Conservation (phyloP, 108 stramenopile species). For the Phaeodactylum tricornutum region DNA sequence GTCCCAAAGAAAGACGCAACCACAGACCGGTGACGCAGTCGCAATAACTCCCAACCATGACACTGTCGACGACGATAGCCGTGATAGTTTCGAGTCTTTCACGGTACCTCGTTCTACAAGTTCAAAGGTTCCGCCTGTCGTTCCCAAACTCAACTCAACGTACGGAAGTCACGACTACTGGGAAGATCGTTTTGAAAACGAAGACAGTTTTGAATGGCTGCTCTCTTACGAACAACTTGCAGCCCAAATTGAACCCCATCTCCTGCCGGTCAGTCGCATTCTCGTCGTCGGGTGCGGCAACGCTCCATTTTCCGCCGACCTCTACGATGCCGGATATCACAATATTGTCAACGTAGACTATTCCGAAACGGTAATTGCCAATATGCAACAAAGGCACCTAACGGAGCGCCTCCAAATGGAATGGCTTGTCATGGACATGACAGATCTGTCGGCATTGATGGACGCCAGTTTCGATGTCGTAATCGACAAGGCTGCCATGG, state of each 20-base stretch:
- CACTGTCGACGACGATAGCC: no score
- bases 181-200: constrained; percentile 40
- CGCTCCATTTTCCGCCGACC: constrained; percentile 31
- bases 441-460: constrained; percentile 4
- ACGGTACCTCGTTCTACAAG: no score
- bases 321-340: constrained; percentile 7
- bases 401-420: constrained; percentile 6
- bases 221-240: constrained; percentile 6
- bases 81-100: no score
- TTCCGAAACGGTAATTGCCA: constrained; percentile 10
- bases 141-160: constrained; percentile 4
- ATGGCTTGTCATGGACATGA: constrained; percentile 54
- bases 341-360: constrained; percentile 20
- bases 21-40: no score
- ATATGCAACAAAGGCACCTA: constrained; percentile 8
- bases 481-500: constrained; percentile 68
- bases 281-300: constrained; percentile 50
- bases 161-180: constrained; percentile 32
- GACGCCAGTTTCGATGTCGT: constrained; percentile 44
- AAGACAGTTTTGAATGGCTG: constrained; percentile 45
- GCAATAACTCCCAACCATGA: no score
- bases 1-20: no score
- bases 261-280: not conserved
- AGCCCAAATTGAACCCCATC: not conserved
- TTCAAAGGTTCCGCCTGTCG: no score